Base-by-base conservation (phyloP, 2,329 filamentous ascomycete genomes). In the Colletotrichum lupini region DNA sequence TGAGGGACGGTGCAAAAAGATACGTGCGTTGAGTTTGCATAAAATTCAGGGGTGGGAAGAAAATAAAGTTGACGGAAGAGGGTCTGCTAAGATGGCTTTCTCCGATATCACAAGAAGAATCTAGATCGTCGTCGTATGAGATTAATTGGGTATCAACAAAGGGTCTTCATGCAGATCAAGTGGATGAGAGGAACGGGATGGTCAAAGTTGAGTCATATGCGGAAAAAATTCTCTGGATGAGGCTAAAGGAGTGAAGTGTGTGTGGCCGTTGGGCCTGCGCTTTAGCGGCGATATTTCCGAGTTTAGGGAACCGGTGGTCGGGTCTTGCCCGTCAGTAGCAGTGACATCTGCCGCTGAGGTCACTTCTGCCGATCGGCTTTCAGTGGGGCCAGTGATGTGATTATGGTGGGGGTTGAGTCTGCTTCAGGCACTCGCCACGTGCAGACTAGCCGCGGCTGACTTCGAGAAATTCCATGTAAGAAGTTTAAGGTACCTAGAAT, bases 141-240 rank as follows among this genome's bases (percentile, higher is more conserved):
- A 58, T 32, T n/a, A 63, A 68, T 28, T 63, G 62, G 72, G 68
- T 72, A 72, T 74, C 67, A 74, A 53, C 63, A 59, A 70, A 72
- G 65, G 28, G 53, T 56, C 60, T 37, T 65, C 37, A 49, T 61
- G 56, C 56, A 65, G 53, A 46, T 42, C 62, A 24, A 71, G 67
- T 68, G 67, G 65, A 32, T 57, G 67, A 26, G 42, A 70, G 37
- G 42, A 46, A 35, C 19, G 8, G 42, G 55, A 35, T 24, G 22
- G 6, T 30, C 57, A 28, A 24, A 42, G 58, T 75, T 75, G 73
- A 75, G 70, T 75, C 73, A 75, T 60, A 30, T 53, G 57, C 14
- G 62, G 62, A 66, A 73, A 62, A 71, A 66, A 57, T 71, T 61
- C 35, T 71, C 52, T 66, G 57, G 22, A 63, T 70, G 60, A 70